Percentiles rank a stretch among this genome's conserved stretches.
phyloP scores from a whole-genome alignment of 2,329 filamentous ascomycete genomes.

The Aspergillus sp. region DNA sequence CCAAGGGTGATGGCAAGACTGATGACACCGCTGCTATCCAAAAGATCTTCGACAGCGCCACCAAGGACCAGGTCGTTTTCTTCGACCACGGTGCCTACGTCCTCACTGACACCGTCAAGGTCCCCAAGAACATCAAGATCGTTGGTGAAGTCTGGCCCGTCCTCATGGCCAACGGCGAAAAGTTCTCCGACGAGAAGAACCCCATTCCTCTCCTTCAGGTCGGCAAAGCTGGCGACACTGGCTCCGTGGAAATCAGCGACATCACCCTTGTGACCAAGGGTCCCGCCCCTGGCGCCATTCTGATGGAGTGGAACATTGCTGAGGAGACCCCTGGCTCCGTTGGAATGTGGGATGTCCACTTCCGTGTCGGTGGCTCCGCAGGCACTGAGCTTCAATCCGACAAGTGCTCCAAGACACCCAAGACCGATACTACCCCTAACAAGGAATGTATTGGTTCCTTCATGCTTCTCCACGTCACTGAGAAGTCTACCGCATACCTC shows the following conservation, averaged over 20 bases:
- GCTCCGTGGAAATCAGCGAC: constrained; percentile 83
- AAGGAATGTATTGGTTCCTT: constrained; percentile 72
- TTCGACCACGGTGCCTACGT: constrained; percentile 66
- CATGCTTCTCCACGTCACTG: constrained; percentile 58
- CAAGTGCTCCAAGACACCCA: constrained; percentile 75
- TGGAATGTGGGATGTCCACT: constrained; percentile 94
- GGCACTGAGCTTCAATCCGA: constrained; percentile 81
- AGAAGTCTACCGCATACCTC: constrained; percentile 66
- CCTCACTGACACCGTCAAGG: constrained; percentile 59
- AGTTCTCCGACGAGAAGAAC: constrained; percentile 72
- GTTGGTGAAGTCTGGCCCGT: constrained; percentile 90
- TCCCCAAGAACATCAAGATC: constrained; percentile 76
- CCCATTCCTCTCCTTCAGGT: constrained; percentile 85
- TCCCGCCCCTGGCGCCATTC: constrained; percentile 79
- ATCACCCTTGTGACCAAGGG: constrained; percentile 82
- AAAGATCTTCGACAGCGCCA: constrained; percentile 67
- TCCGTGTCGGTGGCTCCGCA: constrained; percentile 82
- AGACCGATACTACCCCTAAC: constrained; percentile 60
- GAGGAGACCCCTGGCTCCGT: constrained; percentile 63
- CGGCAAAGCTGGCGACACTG: constrained; percentile 72
- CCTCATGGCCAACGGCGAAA: constrained; percentile 75
- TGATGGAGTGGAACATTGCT: constrained; percentile 88
- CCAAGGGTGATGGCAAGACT: constrained; percentile 80
- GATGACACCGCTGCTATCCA: constrained; percentile 89
- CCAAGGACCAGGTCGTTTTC: constrained; percentile 60